phyloP scores from a whole-genome alignment of 768 basidiomycete species.

The Boletus vinaceobasis region DNA sequence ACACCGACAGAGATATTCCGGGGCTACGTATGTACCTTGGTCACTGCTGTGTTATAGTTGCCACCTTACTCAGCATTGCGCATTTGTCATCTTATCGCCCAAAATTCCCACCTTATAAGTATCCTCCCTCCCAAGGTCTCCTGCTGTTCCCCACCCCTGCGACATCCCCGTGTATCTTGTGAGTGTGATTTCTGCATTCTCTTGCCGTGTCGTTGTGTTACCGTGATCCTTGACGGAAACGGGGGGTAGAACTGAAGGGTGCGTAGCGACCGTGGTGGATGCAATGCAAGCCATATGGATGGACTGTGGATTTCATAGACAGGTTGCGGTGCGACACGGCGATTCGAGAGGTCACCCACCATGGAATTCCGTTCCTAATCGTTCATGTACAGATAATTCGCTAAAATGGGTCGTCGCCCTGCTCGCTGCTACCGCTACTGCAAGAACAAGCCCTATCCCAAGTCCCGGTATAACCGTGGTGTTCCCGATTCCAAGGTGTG shows the following conservation, averaged over 20 bases:
- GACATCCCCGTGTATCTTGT: slow-evolving; percentile 22
- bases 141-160: not conserved
- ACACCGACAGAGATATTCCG: no score
- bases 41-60: not conserved
- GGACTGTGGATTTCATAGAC: not conserved
- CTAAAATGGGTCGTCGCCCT: slow-evolving; percentile 89
- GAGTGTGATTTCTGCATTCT: slow-evolving; percentile 5
- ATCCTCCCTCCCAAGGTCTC: not conserved
- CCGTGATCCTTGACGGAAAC: not conserved
- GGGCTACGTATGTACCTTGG: not conserved
- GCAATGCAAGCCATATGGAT: slow-evolving; percentile 7
- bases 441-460: slow-evolving; percentile 99
- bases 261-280: slow-evolving; percentile 13
- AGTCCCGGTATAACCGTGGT: slow-evolving; percentile 96
- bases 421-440: slow-evolving; percentile 99
- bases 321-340: not conserved
- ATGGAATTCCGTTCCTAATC: slow-evolving; percentile 3
- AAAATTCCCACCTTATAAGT: slow-evolving; percentile 24
- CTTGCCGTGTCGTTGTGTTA: not conserved
- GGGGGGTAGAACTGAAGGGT: not conserved
- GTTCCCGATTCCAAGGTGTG: slow-evolving; percentile 90
- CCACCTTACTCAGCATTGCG: slow-evolving; percentile 18
- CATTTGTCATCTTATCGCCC: slow-evolving; percentile 16
- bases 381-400: slow-evolving; percentile 8
- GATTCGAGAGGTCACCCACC: not conserved